Percentiles rank a stretch among this genome's conserved stretches.
phyloP scores from a whole-genome alignment of 805 yeast species.

The Barnettozyma wickerhamii region DNA sequence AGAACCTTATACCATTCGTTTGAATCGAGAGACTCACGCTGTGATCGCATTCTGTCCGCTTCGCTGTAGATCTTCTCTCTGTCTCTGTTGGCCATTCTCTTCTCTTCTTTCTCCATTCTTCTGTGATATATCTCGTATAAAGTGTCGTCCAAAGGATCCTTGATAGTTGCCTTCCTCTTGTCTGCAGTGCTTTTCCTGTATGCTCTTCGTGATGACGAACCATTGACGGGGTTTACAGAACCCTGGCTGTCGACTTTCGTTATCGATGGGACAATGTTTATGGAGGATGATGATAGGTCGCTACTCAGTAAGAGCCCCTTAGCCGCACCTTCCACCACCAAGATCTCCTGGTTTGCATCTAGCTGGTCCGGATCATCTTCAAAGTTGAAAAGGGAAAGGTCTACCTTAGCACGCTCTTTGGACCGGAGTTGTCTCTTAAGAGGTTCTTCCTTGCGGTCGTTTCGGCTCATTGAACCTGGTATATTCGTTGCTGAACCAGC shows the following conservation, averaged over 20 bases:
- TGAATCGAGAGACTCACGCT: constrained; percentile 38
- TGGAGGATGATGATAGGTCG: not conserved
- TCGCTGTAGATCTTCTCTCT: constrained; percentile 49
- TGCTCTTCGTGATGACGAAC: constrained; percentile 5
- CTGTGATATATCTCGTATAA: constrained; percentile 45
- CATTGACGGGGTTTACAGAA: not conserved
- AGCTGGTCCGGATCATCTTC: constrained; percentile 20
- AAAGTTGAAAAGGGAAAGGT: constrained; percentile 23
- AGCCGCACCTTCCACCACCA: constrained; percentile 5
- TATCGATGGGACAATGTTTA: constrained; percentile 8
- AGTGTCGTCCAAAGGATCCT: constrained; percentile 44
- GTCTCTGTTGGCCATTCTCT: constrained; percentile 49
- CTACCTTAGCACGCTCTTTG: constrained; percentile 15
- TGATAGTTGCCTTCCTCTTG: constrained; percentile 3
- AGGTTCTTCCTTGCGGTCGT: not conserved
- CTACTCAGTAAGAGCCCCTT: constrained; percentile 3
- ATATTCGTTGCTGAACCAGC: too few species aligned
- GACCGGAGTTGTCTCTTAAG: constrained; percentile 16
- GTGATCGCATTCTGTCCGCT: constrained; percentile 41
- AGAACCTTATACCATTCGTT: constrained; percentile 45
- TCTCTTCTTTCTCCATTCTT: constrained; percentile 62
- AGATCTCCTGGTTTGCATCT: constrained; percentile 13
- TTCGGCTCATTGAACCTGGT: not conserved
- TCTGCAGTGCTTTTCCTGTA: constrained; percentile 14
- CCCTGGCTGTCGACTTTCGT: constrained; percentile 3